Evolutionary conservation across 2,329 filamentous ascomycete genomes (phyloP).

Genomic region (Colletotrichum tropicicola): DNA sequence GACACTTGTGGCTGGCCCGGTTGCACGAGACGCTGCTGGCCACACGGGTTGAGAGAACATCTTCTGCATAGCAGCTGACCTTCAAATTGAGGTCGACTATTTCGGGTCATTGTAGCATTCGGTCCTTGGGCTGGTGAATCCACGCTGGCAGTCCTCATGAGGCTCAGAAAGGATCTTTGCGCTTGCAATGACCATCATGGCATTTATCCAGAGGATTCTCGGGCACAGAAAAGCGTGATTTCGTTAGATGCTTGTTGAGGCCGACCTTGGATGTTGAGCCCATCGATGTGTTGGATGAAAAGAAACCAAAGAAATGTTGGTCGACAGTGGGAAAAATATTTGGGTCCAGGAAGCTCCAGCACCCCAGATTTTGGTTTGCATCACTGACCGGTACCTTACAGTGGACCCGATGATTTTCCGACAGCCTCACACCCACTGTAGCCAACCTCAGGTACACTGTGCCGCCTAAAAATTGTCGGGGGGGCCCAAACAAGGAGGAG

Average conservation of each 20-base stretch:
- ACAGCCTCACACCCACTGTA: slow-evolving; percentile 13
- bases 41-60: not conserved
- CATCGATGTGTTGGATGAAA: too few species aligned
- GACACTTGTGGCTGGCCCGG: not conserved
- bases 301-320: not conserved
- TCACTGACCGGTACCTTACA: slow-evolving; percentile 6
- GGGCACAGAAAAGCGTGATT: too few species aligned
- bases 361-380: slow-evolving; percentile 11
- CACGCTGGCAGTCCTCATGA: too few species aligned
- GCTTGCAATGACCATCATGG: too few species aligned
- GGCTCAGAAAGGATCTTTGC: too few species aligned
- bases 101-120: too few species aligned
- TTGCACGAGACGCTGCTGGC: not conserved
- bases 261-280: too few species aligned
- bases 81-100: too few species aligned
- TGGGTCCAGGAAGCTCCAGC: not conserved
- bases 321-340: not conserved
- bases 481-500: not conserved
- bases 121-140: too few species aligned
- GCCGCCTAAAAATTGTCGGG: slow-evolving; percentile 22
- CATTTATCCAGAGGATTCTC: too few species aligned
- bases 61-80: not conserved
- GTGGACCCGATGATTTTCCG: slow-evolving; percentile 30
- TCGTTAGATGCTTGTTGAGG: too few species aligned
- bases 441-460: slow-evolving; percentile 12